Conservation (phyloP, 805 yeast species). For the Danielozyma ontarioensis region DNA sequence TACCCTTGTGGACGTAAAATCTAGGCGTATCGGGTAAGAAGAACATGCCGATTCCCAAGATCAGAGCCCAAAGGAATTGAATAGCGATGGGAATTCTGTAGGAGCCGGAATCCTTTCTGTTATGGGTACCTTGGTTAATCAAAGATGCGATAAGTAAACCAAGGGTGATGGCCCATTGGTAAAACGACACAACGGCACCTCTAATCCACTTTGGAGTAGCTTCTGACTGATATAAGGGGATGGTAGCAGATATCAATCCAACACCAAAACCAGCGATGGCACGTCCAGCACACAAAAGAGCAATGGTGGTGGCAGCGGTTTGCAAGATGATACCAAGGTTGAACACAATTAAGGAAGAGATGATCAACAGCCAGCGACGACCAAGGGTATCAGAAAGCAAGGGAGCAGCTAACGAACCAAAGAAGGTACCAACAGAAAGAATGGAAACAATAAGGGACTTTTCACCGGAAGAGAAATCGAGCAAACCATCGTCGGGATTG, state of each 20-base stretch:
- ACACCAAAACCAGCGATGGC: conserved; percentile 38
- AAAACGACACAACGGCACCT: conserved; percentile 38
- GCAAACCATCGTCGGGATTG: conserved; percentile 2
- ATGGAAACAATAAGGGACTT: conserved; percentile 22
- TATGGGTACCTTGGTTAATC: conserved; percentile 31
- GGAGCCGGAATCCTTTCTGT: conserved; percentile 29
- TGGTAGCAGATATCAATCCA: conserved; percentile 36
- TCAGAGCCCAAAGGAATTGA: conserved; percentile 33
- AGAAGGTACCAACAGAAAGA: conserved; percentile 39
- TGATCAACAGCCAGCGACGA: conserved; percentile 32
- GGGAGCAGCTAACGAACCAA: conserved; percentile 36
- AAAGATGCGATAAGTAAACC: conserved; percentile 34
- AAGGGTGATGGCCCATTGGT: conserved; percentile 36
- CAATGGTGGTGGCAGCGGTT: conserved; percentile 29
- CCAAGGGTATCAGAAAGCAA: conserved; percentile 33
- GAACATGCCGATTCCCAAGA: conserved; percentile 26
- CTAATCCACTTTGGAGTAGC: conserved; percentile 38
- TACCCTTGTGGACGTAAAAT: conserved; percentile 26
- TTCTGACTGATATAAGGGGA: conserved; percentile 39
- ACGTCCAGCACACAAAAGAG: conserved; percentile 35
- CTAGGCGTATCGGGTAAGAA: conserved; percentile 37
- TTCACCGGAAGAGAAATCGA: conserved; percentile 14
- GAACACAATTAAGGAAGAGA: conserved; percentile 28
- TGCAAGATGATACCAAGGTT: conserved; percentile 35
- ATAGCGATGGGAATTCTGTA: conserved; percentile 39